Conservation (phyloP, 2,329 filamentous ascomycete genomes). For the Diaporthe sp. region DNA sequence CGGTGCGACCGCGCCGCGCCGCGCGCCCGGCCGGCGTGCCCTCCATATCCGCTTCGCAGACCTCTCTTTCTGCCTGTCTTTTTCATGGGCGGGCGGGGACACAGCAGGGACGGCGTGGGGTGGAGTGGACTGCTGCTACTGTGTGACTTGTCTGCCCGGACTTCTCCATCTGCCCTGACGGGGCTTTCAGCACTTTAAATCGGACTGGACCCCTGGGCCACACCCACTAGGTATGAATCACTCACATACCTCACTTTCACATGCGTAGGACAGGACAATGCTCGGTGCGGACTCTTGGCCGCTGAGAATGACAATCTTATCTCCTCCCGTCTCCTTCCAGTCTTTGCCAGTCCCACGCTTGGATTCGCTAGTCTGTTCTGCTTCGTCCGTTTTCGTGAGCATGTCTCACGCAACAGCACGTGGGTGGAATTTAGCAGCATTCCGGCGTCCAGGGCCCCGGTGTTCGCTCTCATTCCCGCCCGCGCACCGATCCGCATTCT, state of each 20-base stretch:
- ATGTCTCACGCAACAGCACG: slow-evolving; percentile 21
- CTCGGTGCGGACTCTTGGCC: not conserved
- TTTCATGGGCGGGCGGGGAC: not conserved
- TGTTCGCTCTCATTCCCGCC: slow-evolving; percentile 10
- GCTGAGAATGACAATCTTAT: not conserved
- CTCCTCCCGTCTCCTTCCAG: not conserved
- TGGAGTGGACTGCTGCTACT: not conserved
- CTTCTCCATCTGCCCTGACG: not conserved
- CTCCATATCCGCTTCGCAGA: not conserved
- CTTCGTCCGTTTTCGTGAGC: slow-evolving; percentile 9
- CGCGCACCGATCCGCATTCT: not conserved
- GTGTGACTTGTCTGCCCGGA: not conserved
- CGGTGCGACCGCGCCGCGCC: slow-evolving; percentile 1
- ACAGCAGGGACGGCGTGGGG: not conserved
- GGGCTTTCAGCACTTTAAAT: not conserved
- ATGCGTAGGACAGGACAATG: slow-evolving; percentile 1
- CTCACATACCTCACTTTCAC: not conserved
- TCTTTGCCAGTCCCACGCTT: not conserved
- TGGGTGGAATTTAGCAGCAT: slow-evolving; percentile 22
- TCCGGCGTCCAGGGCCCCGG: slow-evolving; percentile 2
- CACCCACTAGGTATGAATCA: not conserved
- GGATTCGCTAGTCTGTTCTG: slow-evolving; percentile 1
- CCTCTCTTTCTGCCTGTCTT: not conserved
- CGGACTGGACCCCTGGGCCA: not conserved
- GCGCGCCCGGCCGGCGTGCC: not conserved